phyloP scores from a whole-genome alignment of 2,329 filamentous ascomycete genomes.

The Penicillium hordei region DNA sequence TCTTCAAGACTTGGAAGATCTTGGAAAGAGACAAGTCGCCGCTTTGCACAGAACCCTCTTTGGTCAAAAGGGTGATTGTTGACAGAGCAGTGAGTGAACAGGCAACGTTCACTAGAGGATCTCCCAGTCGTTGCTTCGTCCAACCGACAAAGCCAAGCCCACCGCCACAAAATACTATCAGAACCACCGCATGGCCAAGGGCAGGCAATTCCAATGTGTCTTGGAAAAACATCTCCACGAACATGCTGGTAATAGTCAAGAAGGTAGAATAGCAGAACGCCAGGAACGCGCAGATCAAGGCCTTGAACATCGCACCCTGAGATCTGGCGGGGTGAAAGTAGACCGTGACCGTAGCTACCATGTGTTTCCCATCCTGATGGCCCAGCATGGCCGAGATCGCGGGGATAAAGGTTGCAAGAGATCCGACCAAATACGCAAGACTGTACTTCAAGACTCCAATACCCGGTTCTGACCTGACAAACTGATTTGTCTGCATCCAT shows the following conservation, averaged over 20 bases:
- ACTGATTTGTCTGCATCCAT: slow-evolving; percentile 53
- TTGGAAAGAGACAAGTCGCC: slow-evolving; percentile 80
- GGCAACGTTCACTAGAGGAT: slow-evolving; percentile 78
- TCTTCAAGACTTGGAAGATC: slow-evolving; percentile 77
- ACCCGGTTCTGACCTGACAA: slow-evolving; percentile 70
- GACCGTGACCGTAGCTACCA: slow-evolving; percentile 89
- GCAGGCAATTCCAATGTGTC: slow-evolving; percentile 63
- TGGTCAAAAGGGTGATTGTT: slow-evolving; percentile 85
- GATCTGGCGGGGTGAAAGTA: slow-evolving; percentile 92
- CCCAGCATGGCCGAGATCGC: slow-evolving; percentile 72
- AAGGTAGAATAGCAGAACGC: slow-evolving; percentile 77
- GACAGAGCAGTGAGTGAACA: slow-evolving; percentile 84
- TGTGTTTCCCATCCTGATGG: slow-evolving; percentile 85
- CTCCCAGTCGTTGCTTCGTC: slow-evolving; percentile 77
- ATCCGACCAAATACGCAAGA: slow-evolving; percentile 82
- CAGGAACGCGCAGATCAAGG: slow-evolving; percentile 70
- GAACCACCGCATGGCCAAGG: slow-evolving; percentile 74
- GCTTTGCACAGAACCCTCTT: slow-evolving; percentile 82
- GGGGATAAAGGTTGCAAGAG: slow-evolving; percentile 79
- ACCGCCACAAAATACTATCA: slow-evolving; percentile 80
- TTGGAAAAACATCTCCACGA: slow-evolving; percentile 76
- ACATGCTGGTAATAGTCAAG: slow-evolving; percentile 82
- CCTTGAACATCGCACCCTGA: slow-evolving; percentile 85
- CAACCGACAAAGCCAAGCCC: slow-evolving; percentile 85
- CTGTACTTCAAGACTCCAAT: slow-evolving; percentile 87